These are phyloP conservation scores for Phanerodontia chrysosporium DNA, from an alignment of 768 basidiomycete genomes.

Conservation along the genomic window DNA sequence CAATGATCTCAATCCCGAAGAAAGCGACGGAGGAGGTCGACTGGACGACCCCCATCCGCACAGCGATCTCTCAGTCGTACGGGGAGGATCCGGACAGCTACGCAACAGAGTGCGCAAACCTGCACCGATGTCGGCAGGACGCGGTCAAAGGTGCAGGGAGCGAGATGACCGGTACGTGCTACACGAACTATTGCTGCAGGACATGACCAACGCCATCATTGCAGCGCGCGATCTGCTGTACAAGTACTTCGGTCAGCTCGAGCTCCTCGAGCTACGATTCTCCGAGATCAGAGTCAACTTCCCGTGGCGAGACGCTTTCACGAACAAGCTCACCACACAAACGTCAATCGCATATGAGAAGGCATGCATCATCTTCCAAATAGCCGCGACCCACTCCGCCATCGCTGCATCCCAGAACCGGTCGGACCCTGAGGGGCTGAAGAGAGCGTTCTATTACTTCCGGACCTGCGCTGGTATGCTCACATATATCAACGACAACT, in stretches of 20 bases:
- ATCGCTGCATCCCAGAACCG: constrained; percentile 79
- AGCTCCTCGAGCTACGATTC: constrained; percentile 94
- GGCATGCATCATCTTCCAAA: constrained; percentile 95
- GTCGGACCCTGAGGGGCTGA: constrained; percentile 86
- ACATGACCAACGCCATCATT: neutral
- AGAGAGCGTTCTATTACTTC: constrained; percentile 91
- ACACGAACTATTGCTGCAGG: neutral
- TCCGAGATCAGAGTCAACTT: constrained; percentile 95
- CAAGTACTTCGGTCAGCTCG: constrained; percentile 99
- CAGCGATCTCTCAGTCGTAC: constrained; percentile 85
- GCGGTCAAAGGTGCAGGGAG: constrained; percentile 95
- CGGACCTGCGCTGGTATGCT: constrained; percentile 92
- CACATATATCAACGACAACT: constrained; percentile 99
- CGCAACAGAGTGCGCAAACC: constrained; percentile 71
- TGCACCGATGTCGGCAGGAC: constrained; percentile 92
- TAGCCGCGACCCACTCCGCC: constrained; percentile 89
- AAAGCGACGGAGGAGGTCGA: constrained; percentile 97
- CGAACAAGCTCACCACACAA: constrained; percentile 87
- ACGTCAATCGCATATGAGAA: constrained; percentile 98
- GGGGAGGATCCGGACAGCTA: constrained; percentile 92
- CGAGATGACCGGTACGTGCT: constrained; percentile 77
- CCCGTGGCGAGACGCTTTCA: constrained; percentile 97
- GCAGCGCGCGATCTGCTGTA: constrained; percentile 88
- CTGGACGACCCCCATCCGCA: constrained; percentile 86
- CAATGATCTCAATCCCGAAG: constrained; percentile 87